Base-by-base conservation (phyloP, 2,329 filamentous ascomycete species). In the Penicillium nordicum region DNA sequence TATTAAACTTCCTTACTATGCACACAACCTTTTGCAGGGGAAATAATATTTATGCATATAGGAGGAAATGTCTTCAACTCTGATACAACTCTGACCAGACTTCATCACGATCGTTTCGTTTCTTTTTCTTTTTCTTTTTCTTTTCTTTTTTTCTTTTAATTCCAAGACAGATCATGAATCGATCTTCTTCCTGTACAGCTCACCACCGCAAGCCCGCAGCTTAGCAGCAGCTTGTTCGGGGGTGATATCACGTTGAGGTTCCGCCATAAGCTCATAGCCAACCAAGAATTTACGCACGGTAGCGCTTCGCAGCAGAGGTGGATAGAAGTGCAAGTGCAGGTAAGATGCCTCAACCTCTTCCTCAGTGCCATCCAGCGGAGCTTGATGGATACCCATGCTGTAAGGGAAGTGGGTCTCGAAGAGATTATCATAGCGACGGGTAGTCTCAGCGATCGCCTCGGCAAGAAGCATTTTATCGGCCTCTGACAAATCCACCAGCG, bases 381-480 rank as follows among this genome's bases (percentile, higher is more conserved):
- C 93, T 78, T 99, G 94, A 73, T 99, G 94, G 55, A 99, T 86
- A 41, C 94, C 94, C 72, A 96, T 97, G 74, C 89, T 96, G 76
- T 99, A 99, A 0, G 94, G 94, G 69, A 99, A 99, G 68, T 86
- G 91, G 36, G 92, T 97, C 79, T 97, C 90, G 65, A 99, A 99
- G 41, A 99, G 78, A 72, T 99, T 99, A 74, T 99, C 94, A 71
- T 97, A 99, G 66, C 93, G 82, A 67, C 91, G 84, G 14, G 94
- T 92, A 37, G 96, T 86, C 74, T 97, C 91, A 37, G 92, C 86
- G 48, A 99, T 87, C 1, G 88, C 86, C 70, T 96, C 89, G 14
- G 94, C 91, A 59, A 97, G 84, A 48, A 87, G 80, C 23, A 82
- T 71, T 62, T 87, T 85, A 75, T 97, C 93, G 27, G 81, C 76